phyloP scores from a whole-genome alignment of 805 yeast species.

The Kodamaea nitidulidarum region DNA sequence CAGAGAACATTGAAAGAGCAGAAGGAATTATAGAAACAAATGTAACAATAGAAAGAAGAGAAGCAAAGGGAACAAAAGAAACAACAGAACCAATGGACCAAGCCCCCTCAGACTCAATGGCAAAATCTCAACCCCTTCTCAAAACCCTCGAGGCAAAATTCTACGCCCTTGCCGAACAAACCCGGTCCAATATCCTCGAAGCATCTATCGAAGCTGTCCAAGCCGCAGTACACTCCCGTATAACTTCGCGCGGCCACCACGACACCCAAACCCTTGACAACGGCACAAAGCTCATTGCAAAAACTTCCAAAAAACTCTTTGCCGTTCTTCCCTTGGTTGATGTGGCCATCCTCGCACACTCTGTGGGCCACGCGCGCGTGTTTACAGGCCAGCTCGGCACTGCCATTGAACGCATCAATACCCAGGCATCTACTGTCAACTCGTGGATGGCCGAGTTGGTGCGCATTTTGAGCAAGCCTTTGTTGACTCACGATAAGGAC shows the following conservation, averaged over 20 bases:
- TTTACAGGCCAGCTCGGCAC: constrained; percentile 18
- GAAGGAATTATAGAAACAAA: too few relatives aligned
- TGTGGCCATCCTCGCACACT: not conserved
- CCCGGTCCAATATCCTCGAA: constrained; percentile 30
- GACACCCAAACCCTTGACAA: constrained; percentile 19
- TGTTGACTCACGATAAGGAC: constrained; percentile 43
- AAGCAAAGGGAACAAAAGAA: too few relatives aligned
- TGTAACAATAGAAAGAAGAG: too few relatives aligned
- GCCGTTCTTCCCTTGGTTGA: constrained; percentile 26
- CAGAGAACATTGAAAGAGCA: too few relatives aligned
- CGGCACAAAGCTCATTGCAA: constrained; percentile 30
- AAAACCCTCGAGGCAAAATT: constrained; percentile 14
- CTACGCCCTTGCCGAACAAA: constrained; percentile 34
- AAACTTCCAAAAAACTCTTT: constrained; percentile 31
- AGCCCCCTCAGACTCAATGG: too few relatives aligned
- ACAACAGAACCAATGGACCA: too few relatives aligned
- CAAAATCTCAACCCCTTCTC: too few relatives aligned
- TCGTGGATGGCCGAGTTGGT: constrained; percentile 46
- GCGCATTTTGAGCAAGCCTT: constrained; percentile 43
- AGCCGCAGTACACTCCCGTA: constrained; percentile 20
- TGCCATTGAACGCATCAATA: constrained; percentile 38
- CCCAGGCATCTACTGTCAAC: constrained; percentile 50
- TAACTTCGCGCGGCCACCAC: constrained; percentile 19
- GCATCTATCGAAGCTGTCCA: constrained; percentile 28
- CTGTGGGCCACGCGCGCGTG: constrained; percentile 15